Evolutionary conservation across 2,329 filamentous ascomycete genomes (phyloP).

Genomic region (Sclerotinia trifoliorum): DNA sequence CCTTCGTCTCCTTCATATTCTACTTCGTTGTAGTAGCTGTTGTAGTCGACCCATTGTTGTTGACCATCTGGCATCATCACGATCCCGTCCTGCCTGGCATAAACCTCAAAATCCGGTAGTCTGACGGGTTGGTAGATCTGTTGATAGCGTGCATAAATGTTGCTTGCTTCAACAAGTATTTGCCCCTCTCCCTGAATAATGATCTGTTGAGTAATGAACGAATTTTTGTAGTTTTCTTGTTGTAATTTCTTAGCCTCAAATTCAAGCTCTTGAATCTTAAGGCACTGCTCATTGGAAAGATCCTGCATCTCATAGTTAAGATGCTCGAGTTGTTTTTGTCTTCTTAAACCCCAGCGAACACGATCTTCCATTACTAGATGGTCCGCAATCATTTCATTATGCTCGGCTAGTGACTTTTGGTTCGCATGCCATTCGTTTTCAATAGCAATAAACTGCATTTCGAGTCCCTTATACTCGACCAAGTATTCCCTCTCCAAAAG

Average conservation of each 20-base stretch:
- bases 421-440: not conserved
- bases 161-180: not conserved
- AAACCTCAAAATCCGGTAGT: too few species aligned
- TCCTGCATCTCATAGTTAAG: not conserved
- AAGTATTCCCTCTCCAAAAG: not conserved
- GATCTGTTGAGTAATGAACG: not conserved
- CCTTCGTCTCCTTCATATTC: not conserved
- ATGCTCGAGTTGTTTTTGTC: not conserved
- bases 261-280: not conserved
- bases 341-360: not conserved
- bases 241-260: not conserved
- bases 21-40: not conserved
- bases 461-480: not conserved
- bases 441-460: not conserved
- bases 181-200: not conserved
- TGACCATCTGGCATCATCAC: too few species aligned
- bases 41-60: not conserved
- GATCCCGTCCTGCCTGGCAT: too few species aligned
- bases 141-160: not conserved
- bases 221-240: rapidly evolving
- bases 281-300: not conserved
- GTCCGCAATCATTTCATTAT: not conserved
- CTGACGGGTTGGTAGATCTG: rapidly evolving
- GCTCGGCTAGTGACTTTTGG: not conserved
- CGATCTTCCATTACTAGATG: not conserved